Conservation (phyloP, 768 basidiomycete species). For the Pisolithus tinctorius region DNA sequence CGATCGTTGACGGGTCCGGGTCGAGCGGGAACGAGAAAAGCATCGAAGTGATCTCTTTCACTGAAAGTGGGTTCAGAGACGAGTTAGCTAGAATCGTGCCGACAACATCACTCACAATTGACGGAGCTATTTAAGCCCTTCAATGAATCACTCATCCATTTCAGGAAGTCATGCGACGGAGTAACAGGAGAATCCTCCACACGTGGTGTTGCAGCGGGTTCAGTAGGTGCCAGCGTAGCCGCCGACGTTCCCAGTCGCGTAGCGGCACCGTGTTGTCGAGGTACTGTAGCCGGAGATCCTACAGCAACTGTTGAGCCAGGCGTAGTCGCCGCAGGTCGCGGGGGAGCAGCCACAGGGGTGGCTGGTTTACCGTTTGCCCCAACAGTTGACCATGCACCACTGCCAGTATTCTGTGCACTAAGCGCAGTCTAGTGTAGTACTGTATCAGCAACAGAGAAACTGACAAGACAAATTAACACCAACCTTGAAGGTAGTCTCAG, state of each 20-base stretch:
- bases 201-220: constrained; percentile 29
- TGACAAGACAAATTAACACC: constrained; percentile 10
- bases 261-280: constrained; percentile 33
- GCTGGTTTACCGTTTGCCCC: constrained; percentile 66
- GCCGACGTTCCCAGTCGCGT: constrained; percentile 26
- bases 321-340: constrained; percentile 30
- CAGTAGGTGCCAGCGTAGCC: constrained; percentile 26
- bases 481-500: constrained; percentile 75
- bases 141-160: constrained; percentile 83
- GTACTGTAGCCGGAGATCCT: constrained; percentile 22
- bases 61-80: constrained; percentile 31
- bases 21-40: constrained; percentile 91
- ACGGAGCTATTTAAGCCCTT: constrained; percentile 59
- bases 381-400: constrained; percentile 80
- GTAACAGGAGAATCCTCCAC: constrained; percentile 57
- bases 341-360: constrained; percentile 20
- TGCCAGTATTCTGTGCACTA: constrained; percentile 32
- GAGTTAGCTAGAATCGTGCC: not conserved
- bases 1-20: constrained; percentile 70
- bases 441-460: constrained; percentile 3
- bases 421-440: constrained; percentile 25
- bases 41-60: constrained; percentile 96
- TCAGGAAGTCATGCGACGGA: constrained; percentile 86
- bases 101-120: constrained; percentile 37
- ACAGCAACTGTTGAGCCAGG: constrained; percentile 23